These are phyloP conservation scores for Candida vaughaniae DNA, from an alignment of 805 yeast species.

Conservation along the genomic window DNA sequence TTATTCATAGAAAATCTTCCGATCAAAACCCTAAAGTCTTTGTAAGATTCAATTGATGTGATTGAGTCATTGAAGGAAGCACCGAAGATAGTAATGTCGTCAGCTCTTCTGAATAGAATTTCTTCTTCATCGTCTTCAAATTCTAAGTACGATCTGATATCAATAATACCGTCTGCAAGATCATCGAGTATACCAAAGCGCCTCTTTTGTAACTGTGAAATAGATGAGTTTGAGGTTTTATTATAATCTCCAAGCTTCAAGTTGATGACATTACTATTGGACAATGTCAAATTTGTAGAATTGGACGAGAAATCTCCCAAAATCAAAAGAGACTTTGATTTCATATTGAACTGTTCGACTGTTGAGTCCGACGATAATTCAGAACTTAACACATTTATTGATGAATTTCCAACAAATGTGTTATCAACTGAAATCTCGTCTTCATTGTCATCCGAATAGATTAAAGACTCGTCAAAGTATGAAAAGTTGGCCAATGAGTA, in stretches of 20 bases:
- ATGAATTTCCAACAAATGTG: conserved; percentile 40
- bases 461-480: conserved; percentile 27
- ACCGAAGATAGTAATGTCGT: conserved; percentile 20
- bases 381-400: conserved; percentile 36
- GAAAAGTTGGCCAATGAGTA: conserved; percentile 69
- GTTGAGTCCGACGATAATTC: conserved; percentile 27
- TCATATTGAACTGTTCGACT: conserved; percentile 33
- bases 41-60: conserved; percentile 19
- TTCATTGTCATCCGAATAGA: conserved; percentile 17
- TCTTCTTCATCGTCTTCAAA: conserved; percentile 13
- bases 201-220: conserved; percentile 16
- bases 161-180: neutral
- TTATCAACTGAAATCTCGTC: conserved; percentile 28
- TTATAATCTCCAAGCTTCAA: conserved; percentile 29
- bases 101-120: conserved; percentile 16
- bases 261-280: conserved; percentile 27
- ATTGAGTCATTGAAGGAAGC: conserved; percentile 31
- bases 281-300: conserved; percentile 22
- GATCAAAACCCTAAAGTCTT: conserved; percentile 23
- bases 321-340: conserved; percentile 34
- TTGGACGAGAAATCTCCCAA: conserved; percentile 48
- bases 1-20: conserved; percentile 32
- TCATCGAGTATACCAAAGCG: neutral
- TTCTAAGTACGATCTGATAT: neutral
- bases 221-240: conserved; percentile 30